Conservation (phyloP, 306 rosid species). For the Acacia melanoxylon region DNA sequence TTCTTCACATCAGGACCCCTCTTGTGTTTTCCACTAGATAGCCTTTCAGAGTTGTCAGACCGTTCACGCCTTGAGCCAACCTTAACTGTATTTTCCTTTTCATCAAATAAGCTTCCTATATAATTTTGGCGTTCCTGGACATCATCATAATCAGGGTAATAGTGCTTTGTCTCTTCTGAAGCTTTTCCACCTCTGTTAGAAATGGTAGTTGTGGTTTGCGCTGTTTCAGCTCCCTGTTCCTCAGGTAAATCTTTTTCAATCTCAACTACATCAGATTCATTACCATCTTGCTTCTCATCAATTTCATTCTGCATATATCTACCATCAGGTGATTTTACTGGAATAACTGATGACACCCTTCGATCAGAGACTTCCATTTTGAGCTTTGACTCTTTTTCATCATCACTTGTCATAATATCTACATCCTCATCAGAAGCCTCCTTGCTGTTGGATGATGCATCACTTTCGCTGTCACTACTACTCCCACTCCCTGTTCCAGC, state of each 20-base stretch:
- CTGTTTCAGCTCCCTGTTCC: constrained; percentile 54
- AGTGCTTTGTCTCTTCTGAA: constrained; percentile 44
- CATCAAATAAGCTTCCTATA: constrained; percentile 74
- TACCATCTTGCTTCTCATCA: constrained; percentile 72
- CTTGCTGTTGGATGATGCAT: constrained; percentile 84
- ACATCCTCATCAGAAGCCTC: constrained; percentile 95
- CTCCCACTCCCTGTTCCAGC: constrained; percentile 77
- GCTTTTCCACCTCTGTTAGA: constrained; percentile 41
- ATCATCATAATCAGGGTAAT: constrained; percentile 55
- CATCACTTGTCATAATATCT: constrained; percentile 96
- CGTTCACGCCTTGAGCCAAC: constrained; percentile 59
- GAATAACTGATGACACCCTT: constrained; percentile 47
- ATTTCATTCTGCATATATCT: constrained; percentile 46
- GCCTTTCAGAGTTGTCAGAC: constrained; percentile 71
- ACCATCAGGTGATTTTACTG: constrained; percentile 60
- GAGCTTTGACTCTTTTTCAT: constrained; percentile 77
- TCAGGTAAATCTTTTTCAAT: constrained; percentile 65
- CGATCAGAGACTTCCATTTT: constrained; percentile 55
- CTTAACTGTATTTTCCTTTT: constrained; percentile 51
- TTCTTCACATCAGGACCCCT: constrained; percentile 57
- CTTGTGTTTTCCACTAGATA: constrained; percentile 64
- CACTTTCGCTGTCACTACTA: constrained; percentile 94
- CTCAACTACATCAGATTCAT: constrained; percentile 67
- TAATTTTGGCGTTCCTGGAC: constrained; percentile 57
- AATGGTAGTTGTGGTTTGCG: constrained; percentile 28